Conservation (phyloP, 345 rosid species). For the Cardamine resedifolia region DNA sequence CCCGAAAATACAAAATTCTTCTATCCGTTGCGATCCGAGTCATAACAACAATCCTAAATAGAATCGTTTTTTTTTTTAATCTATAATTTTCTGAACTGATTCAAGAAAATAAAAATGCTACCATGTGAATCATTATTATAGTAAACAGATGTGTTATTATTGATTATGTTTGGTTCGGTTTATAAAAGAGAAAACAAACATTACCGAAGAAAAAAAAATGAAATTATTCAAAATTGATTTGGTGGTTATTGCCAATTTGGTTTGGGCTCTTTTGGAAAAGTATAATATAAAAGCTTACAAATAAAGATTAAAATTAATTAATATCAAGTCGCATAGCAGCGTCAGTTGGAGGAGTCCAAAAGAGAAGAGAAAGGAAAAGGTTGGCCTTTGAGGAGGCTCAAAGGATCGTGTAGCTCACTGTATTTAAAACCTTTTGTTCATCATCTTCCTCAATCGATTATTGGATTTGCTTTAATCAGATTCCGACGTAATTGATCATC, state of each 20-base stretch:
- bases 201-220: no score
- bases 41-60: slow-evolving; percentile 15
- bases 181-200: background rate
- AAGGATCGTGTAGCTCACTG: slow-evolving; percentile 32
- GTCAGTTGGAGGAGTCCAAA: slow-evolving; percentile 40
- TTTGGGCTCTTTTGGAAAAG: background rate
- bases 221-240: background rate
- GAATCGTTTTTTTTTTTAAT: background rate
- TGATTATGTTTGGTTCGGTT: slow-evolving; percentile 1
- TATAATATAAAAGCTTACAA: background rate
- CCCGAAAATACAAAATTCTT: slow-evolving; percentile 12
- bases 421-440: slow-evolving; percentile 22
- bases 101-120: slow-evolving; percentile 2
- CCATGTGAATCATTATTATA: background rate
- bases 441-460: slow-evolving; percentile 16
- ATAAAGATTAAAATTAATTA: background rate
- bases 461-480: background rate
- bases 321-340: background rate
- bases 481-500: background rate
- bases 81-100: background rate
- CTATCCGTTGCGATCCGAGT: slow-evolving; percentile 4
- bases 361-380: slow-evolving; percentile 29
- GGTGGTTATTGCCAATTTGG: no score
- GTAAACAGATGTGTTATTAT: background rate
- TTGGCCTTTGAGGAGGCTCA: slow-evolving; percentile 36